Percentiles rank a stretch among this genome's conserved stretches.
Evolutionary conservation across 1,284 basidiomycete genomes (phyloP).

Genomic region (Athelia sp.): DNA sequence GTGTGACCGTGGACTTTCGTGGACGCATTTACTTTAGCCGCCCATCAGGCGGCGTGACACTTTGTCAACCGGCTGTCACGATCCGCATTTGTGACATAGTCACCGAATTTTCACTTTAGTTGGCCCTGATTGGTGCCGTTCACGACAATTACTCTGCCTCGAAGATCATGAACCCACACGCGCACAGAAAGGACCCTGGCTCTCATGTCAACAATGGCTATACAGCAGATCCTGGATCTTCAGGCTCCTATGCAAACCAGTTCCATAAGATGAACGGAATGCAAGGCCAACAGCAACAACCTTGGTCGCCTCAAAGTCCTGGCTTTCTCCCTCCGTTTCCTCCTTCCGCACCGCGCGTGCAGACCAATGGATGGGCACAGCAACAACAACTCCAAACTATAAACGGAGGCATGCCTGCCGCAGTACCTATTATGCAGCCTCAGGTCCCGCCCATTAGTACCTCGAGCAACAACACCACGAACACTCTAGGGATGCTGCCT

Average conservation of each 20-base stretch:
- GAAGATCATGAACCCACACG: not conserved
- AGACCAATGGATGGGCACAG: not conserved
- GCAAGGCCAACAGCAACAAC: not conserved
- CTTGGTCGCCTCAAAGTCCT: not conserved
- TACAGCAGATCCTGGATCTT: not conserved
- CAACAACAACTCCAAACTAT: slow-evolving; percentile 16
- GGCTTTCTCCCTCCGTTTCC: not conserved
- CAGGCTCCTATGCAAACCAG: not conserved
- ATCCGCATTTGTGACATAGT: not conserved
- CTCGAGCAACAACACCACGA: not conserved
- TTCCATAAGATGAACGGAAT: not conserved
- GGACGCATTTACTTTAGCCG: too few relatives aligned
- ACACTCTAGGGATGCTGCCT: not conserved
- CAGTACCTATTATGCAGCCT: slow-evolving; percentile 30
- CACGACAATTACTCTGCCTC: too few relatives aligned
- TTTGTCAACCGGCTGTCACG: too few relatives aligned
- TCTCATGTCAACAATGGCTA: not conserved
- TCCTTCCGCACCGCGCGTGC: not conserved
- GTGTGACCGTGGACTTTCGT: not conserved
- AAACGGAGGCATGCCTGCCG: slow-evolving; percentile 21
- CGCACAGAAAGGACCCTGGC: not conserved
- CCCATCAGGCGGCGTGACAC: too few relatives aligned
- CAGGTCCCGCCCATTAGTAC: not conserved
- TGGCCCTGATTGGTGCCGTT: slow-evolving; percentile 16
- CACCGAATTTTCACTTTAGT: too few relatives aligned